Conservation (phyloP, 2,329 filamentous ascomycete species). For the Colletotrichum tofieldiae region DNA sequence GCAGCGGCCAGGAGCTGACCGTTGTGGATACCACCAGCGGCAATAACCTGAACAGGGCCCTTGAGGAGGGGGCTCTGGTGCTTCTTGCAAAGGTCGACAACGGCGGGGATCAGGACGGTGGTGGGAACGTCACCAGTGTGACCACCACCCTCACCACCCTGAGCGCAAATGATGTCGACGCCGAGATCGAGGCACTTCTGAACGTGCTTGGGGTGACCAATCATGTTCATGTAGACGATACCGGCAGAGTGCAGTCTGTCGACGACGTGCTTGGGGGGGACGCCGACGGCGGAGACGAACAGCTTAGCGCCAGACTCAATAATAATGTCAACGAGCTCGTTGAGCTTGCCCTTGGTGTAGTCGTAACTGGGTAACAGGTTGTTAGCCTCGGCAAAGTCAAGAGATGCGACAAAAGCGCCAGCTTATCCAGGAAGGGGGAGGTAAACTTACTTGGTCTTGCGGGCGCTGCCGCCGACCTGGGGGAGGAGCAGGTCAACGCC, state of each 20-base stretch:
- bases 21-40: slow-evolving; percentile 94
- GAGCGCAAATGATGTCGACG: slow-evolving; percentile 97
- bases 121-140: slow-evolving; percentile 97
- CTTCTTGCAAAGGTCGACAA: slow-evolving; percentile 85
- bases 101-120: slow-evolving; percentile 91
- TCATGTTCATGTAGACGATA: slow-evolving; percentile 99
- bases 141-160: slow-evolving; percentile 97
- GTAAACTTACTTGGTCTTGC: slow-evolving; percentile 87
- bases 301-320: slow-evolving; percentile 93
- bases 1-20: slow-evolving; percentile 91
- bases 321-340: slow-evolving; percentile 90
- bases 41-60: slow-evolving; percentile 89
- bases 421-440: background rate
- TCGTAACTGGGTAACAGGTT: slow-evolving; percentile 83
- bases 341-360: slow-evolving; percentile 99
- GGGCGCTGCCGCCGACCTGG: slow-evolving; percentile 92
- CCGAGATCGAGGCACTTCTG: slow-evolving; percentile 94
- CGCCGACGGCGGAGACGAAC: slow-evolving; percentile 97
- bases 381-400: background rate
- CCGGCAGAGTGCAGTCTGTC: slow-evolving; percentile 90
- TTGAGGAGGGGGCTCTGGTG: slow-evolving; percentile 90
- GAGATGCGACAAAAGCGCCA: background rate
- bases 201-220: slow-evolving; percentile 99
- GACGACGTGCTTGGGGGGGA: slow-evolving; percentile 90
- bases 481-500: slow-evolving; percentile 94